phyloP scores from a whole-genome alignment of 306 rosid species.

The Begonia fuchsioides region DNA sequence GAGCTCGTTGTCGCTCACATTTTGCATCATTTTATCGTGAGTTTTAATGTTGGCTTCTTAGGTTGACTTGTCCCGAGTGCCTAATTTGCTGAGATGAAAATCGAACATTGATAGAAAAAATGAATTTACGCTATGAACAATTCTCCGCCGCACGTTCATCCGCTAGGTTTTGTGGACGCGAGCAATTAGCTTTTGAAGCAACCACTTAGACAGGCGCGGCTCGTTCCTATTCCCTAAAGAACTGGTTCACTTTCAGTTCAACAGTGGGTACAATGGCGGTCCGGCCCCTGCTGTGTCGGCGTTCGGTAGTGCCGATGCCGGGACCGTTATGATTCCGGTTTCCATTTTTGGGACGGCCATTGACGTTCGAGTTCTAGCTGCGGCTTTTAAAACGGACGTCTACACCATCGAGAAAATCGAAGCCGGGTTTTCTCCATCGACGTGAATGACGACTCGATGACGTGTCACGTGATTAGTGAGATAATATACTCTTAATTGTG shows the following conservation, averaged over 20 bases:
- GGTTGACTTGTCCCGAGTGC: background rate
- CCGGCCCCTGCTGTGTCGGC: conserved; percentile 17
- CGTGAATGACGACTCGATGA: too few relatives aligned
- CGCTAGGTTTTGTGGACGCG: conserved; percentile 20
- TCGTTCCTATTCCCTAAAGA: conserved; percentile 23
- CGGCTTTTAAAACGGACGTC: conserved; percentile 14
- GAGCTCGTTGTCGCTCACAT: background rate
- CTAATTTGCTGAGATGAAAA: too few relatives aligned
- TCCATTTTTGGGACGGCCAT: conserved; percentile 11
- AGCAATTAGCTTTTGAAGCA: conserved; percentile 7
- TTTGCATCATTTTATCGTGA: conserved; percentile 1
- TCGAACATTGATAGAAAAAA: too few relatives aligned
- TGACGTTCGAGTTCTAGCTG: conserved; percentile 12
- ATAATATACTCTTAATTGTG: too few relatives aligned
- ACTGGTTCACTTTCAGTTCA: conserved; percentile 22
- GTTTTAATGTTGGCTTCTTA: background rate
- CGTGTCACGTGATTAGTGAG: too few relatives aligned
- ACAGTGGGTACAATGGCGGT: background rate
- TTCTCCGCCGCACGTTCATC: conserved; percentile 27
- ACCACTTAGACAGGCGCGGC: conserved; percentile 19
- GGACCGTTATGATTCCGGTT: conserved; percentile 12
- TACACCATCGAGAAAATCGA: conserved; percentile 11
- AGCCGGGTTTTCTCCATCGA: conserved; percentile 1
- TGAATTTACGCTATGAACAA: too few relatives aligned
- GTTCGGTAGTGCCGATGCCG: conserved; percentile 27